Conservation (phyloP, 257 asterid species). For the Solanum microdontum region DNA sequence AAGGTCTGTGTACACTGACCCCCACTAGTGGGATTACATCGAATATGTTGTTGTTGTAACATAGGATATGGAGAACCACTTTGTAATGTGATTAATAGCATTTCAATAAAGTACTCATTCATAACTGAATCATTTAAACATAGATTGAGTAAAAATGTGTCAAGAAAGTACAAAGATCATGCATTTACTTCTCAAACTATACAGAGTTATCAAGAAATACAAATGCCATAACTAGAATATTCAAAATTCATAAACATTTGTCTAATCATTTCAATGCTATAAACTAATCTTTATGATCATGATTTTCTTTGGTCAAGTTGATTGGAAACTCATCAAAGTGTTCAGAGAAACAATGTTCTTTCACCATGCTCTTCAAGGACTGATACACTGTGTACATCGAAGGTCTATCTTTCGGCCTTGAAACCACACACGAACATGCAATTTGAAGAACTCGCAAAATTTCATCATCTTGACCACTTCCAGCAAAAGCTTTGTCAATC, state of each 20-base stretch:
- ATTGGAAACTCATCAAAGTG: conserved; percentile 52
- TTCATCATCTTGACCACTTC: conserved; percentile 43
- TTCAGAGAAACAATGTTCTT: conserved; percentile 39
- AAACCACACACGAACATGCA: conserved; percentile 41
- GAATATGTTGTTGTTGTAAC: not conserved
- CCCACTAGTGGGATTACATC: not conserved
- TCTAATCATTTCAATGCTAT: not conserved
- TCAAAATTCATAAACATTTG: not conserved
- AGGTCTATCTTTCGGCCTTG: conserved; percentile 54
- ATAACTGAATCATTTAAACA: not conserved
- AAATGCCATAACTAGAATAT: not conserved
- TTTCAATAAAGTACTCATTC: not conserved
- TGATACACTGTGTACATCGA: conserved; percentile 50
- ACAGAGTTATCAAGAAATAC: not conserved
- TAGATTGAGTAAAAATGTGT: not conserved
- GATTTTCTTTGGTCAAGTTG: conserved; percentile 28
- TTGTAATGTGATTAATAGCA: not conserved
- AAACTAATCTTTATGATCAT: conserved; percentile 6
- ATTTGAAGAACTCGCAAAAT: conserved; percentile 35
- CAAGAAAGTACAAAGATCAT: not conserved
- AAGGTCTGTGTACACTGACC: no score
- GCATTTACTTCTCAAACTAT: not conserved
- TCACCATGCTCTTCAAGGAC: conserved; percentile 41
- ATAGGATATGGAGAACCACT: not conserved
- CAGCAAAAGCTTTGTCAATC: conserved; percentile 28